A percentile compares a stretch with the other conserved stretches of the same genome.
Evolutionary conservation across 2,329 filamentous ascomycete species (phyloP).

Genomic region (Lecanicillium sp.): DNA sequence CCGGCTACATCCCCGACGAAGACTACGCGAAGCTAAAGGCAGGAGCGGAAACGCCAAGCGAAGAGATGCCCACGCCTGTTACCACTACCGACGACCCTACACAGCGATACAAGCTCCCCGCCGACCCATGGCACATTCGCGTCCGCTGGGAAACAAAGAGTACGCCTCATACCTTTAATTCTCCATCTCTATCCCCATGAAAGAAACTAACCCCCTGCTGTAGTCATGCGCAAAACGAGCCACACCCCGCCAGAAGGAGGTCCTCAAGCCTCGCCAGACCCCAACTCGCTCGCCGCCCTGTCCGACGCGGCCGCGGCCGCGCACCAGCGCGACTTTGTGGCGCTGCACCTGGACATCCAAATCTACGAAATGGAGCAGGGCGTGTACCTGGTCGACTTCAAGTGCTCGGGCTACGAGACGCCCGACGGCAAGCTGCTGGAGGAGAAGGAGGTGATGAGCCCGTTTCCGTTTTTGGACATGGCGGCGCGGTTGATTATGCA

Average conservation of each 20-base stretch:
- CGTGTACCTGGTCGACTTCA: slow-evolving; percentile 96
- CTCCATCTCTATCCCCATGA: neutral
- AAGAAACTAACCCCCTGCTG: neutral
- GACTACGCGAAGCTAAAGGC: slow-evolving; percentile 34
- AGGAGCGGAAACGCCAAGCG: slow-evolving; percentile 27
- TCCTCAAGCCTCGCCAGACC: neutral
- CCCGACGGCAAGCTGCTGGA: slow-evolving; percentile 65
- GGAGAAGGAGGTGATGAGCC: slow-evolving; percentile 91
- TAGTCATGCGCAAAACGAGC: slow-evolving; percentile 32
- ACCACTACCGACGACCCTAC: slow-evolving; percentile 41
- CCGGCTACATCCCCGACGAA: slow-evolving; percentile 72
- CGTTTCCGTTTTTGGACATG: slow-evolving; percentile 93
- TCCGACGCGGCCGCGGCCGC: slow-evolving; percentile 24
- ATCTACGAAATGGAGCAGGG: slow-evolving; percentile 89
- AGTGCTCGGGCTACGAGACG: slow-evolving; percentile 92
- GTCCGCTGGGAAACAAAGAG: slow-evolving; percentile 82
- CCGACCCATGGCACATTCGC: slow-evolving; percentile 90
- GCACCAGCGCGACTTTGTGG: slow-evolving; percentile 59
- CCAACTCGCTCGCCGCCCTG: no score
- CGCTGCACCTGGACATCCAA: slow-evolving; percentile 92
- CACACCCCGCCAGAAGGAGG: no score
- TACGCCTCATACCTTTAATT: slow-evolving; percentile 35
- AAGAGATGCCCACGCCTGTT: slow-evolving; percentile 28
- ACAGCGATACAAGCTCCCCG: slow-evolving; percentile 73
- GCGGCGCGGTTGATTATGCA: slow-evolving; percentile 89